These are phyloP conservation scores for Mrakia blollopis DNA, from an alignment of 768 basidiomycete genomes.

Conservation along the genomic window DNA sequence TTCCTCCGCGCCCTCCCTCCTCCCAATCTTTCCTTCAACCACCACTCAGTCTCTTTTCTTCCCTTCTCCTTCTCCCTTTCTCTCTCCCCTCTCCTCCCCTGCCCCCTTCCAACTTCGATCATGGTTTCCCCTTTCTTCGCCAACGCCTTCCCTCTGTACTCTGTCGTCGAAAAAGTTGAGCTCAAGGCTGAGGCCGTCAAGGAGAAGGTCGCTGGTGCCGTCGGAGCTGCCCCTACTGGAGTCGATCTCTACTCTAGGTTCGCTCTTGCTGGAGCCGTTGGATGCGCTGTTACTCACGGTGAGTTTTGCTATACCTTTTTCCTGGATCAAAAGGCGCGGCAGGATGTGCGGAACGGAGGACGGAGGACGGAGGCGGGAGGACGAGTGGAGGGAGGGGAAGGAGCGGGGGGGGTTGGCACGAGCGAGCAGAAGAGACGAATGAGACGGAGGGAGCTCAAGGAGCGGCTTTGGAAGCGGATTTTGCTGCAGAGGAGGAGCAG, in stretches of 20 bases:
- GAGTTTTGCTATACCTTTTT: background rate
- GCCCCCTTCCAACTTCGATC: too few relatives aligned
- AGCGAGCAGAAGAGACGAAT: background rate
- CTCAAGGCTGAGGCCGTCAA: constrained; percentile 30
- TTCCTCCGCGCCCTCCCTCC: too few relatives aligned
- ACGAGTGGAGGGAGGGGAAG: background rate
- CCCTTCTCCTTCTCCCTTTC: background rate
- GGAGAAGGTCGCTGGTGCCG: constrained; percentile 19
- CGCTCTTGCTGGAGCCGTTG: constrained; percentile 39
- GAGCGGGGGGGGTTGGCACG: background rate
- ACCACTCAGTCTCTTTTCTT: background rate
- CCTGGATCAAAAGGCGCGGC: background rate
- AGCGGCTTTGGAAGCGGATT: too few relatives aligned
- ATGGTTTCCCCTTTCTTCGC: constrained; percentile 32
- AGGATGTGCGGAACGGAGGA: background rate
- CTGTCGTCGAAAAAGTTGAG: constrained; percentile 34
- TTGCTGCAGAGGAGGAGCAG: too few relatives aligned
- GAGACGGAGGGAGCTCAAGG: background rate
- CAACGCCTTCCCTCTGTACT: constrained; percentile 33
- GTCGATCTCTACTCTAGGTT: constrained; percentile 37
- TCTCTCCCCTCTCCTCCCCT: background rate
- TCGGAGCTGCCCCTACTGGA: constrained; percentile 35
- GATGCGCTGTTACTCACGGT: constrained; percentile 38
- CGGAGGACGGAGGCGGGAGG: background rate
- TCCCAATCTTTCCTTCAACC: too few relatives aligned